Base-by-base conservation (phyloP, 257 asterid species). In the Haberlea rhodopensis region DNA sequence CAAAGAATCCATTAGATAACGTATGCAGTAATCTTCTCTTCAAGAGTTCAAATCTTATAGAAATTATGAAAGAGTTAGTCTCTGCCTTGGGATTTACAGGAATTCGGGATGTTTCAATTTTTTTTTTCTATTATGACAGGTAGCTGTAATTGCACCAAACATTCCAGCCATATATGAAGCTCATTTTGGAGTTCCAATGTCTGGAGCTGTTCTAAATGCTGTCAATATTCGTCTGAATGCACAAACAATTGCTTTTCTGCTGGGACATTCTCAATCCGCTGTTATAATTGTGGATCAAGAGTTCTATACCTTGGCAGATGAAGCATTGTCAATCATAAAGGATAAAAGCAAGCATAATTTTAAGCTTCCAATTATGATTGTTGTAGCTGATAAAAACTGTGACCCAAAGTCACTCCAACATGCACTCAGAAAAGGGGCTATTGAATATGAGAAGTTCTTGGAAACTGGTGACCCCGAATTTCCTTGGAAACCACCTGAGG, bases 121-220 rank as follows among this genome's bases (percentile, higher is more conserved):
- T 37, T 32, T 2, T 4, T 29, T 64, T 63, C 52, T 34, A 34
- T 57, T 53, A 48, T 66, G 59, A 16, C 85, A 91, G 98, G 98
- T 85, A 22, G 91, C 98, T 0, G 95, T 91, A 54, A 85, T 91
- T 79, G 98, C 98, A 0, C 98, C 98, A 20, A 91, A 91, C 77
- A 78, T 80, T 28, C 98, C 98, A 32, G 98, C 96, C 40, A 73
- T 83, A 72, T 88, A 80, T n/a, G 98, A 91, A 76, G 89, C 92
- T 64, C 96, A 91, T 81, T 91, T 88, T 46, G 98, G 98, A 48
- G 76, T 91, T 64, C 98, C 98, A 11, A 91, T 91, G 96, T 84
- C 96, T 1, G 98, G 98, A 28, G 96, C 98, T 15, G 96, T 87
- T 51, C 63, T 88, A 37, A 91, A 91, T 28, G 95, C 98, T 16